Evolutionary conservation across 345 rosid species (phyloP).

Genomic region (Pugionium cornutum): DNA sequence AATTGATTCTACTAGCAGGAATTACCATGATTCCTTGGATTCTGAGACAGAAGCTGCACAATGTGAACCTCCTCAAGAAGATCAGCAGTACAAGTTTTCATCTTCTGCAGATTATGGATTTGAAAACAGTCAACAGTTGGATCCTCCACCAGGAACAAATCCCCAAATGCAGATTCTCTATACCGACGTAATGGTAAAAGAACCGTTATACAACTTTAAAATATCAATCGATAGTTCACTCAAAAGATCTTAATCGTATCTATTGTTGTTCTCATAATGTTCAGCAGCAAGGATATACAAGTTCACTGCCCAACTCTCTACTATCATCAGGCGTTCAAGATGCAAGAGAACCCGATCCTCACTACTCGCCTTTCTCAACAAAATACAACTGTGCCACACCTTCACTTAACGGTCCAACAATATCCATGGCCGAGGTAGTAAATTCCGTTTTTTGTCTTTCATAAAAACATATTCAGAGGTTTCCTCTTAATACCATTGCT

Average conservation of each 20-base stretch:
- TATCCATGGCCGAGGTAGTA: slow-evolving; percentile 76
- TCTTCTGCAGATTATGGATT: slow-evolving; percentile 64
- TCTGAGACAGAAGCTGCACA: slow-evolving; percentile 63
- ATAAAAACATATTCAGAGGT: background rate
- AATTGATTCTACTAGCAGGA: slow-evolving; percentile 47
- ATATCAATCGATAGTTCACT: background rate
- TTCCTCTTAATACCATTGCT: slow-evolving; percentile 2
- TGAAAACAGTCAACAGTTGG: slow-evolving; percentile 61
- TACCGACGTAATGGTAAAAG: slow-evolving; percentile 62
- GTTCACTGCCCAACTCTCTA: slow-evolving; percentile 64
- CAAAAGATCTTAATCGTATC: background rate
- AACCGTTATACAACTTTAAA: background rate
- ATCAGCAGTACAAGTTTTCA: slow-evolving; percentile 63
- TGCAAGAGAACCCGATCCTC: slow-evolving; percentile 70
- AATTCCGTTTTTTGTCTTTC: background rate
- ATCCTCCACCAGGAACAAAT: slow-evolving; percentile 57
- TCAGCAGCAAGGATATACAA: slow-evolving; percentile 64
- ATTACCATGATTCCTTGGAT: slow-evolving; percentile 58
- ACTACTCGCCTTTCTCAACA: slow-evolving; percentile 76
- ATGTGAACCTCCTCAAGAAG: slow-evolving; percentile 63
- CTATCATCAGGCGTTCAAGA: slow-evolving; percentile 63
- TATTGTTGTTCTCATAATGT: slow-evolving; percentile 16
- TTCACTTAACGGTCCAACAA: slow-evolving; percentile 58
- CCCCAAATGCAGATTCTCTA: slow-evolving; percentile 68
- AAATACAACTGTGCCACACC: slow-evolving; percentile 56